Conservation (phyloP, 352 stramenopile species). For the Phytophthora cryptogea region DNA sequence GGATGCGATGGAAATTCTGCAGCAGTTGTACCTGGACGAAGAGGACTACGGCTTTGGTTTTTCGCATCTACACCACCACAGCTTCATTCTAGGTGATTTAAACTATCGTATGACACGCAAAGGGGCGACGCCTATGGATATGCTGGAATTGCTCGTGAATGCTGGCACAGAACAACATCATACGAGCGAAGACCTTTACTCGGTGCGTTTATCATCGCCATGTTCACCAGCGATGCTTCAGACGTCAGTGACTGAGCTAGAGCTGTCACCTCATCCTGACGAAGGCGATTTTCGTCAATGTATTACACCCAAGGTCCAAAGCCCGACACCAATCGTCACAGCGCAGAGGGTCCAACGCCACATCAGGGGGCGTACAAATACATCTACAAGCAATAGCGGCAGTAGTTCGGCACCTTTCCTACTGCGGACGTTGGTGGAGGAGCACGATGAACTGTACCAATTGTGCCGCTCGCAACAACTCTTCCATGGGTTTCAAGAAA, state of each 20-base stretch:
- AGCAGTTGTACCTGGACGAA: conserved; percentile 79
- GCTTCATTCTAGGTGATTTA: conserved; percentile 89
- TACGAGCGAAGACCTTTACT: conserved; percentile 14
- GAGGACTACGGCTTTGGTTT: conserved; percentile 89
- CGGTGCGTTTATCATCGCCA: conserved; percentile 30
- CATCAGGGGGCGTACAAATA: conserved; percentile 13
- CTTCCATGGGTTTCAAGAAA: conserved; percentile 82
- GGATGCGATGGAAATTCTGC: conserved; percentile 81
- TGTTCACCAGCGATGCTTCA: conserved; percentile 35
- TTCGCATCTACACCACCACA: conserved; percentile 82
- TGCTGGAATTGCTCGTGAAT: conserved; percentile 54
- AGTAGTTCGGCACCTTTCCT: conserved; percentile 28
- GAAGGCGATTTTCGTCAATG: conserved; percentile 51
- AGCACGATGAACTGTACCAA: conserved; percentile 77
- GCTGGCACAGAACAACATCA: conserved; percentile 25
- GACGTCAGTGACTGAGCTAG: conserved; percentile 32
- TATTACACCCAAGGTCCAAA: conserved; percentile 51
- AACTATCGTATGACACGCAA: conserved; percentile 88
- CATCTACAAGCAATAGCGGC: conserved; percentile 25
- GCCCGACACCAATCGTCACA: conserved; percentile 18
- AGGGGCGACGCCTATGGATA: conserved; percentile 47
- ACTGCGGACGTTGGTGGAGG: conserved; percentile 48
- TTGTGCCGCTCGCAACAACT: conserved; percentile 68
- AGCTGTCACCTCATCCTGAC: conserved; percentile 29
- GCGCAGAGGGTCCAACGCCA: conserved; percentile 9